A percentile compares a stretch with the other conserved stretches of the same genome.
Conservation (phyloP, 306 rosid species). For the Mimosa pudica region DNA sequence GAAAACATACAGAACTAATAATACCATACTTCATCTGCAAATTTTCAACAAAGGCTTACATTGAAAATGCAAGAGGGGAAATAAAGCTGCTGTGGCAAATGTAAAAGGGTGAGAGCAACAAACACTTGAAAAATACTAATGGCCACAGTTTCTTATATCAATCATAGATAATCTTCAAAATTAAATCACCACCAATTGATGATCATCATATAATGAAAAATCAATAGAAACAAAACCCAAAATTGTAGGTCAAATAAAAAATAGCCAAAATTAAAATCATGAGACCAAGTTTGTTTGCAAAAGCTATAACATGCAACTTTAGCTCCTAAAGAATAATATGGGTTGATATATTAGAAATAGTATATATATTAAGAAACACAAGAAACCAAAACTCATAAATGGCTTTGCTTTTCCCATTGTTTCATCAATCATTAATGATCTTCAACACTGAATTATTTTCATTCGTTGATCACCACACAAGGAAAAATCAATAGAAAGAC, state of each 20-base stretch:
- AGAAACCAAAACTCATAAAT: neutral
- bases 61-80: constrained; percentile 17
- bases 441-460: neutral
- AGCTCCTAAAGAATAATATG: constrained; percentile 31
- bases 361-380: neutral
- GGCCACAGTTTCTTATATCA: constrained; percentile 10
- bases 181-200: neutral
- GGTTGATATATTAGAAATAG: neutral
- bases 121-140: neutral
- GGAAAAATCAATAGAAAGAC: constrained; percentile 11
- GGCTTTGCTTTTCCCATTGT: neutral
- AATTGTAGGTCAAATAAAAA: neutral
- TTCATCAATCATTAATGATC: constrained; percentile 1
- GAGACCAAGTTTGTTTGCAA: constrained; percentile 4
- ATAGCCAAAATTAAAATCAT: neutral
- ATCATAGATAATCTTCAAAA: constrained; percentile 7
- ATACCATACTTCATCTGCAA: constrained; percentile 19
- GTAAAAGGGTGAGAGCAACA: neutral
- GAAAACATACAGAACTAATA: constrained; percentile 30
- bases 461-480: constrained; percentile 19
- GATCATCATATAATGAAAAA: constrained; percentile 17
- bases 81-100: constrained; percentile 9
- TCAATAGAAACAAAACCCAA: neutral
- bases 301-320: neutral
- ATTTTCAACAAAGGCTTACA: constrained; percentile 20